Evolutionary conservation across 2,329 filamentous ascomycete species (phyloP).

Genomic region (Fusarium pseudoanthophilum): DNA sequence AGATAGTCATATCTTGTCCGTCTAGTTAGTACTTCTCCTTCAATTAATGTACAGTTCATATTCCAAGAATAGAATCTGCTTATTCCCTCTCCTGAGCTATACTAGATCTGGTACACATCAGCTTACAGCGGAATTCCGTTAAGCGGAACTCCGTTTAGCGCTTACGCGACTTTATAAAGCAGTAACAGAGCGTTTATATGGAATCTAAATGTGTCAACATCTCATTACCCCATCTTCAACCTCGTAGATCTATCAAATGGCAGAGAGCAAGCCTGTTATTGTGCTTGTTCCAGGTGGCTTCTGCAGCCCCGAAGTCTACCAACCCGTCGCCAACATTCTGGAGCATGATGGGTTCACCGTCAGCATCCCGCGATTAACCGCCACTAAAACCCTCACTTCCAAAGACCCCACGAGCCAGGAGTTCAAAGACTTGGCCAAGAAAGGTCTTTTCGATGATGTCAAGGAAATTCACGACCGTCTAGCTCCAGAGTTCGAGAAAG

Average conservation of each 20-base stretch:
- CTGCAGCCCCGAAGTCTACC: not conserved
- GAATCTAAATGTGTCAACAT: too few relatives aligned
- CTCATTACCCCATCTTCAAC: fast-evolving
- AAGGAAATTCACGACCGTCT: not conserved
- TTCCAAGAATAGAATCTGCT: not conserved
- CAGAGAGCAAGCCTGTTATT: not conserved
- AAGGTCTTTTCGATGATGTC: not conserved
- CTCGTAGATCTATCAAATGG: fast-evolving
- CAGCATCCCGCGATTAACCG: not conserved
- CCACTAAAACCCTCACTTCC: not conserved
- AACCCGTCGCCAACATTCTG: not conserved
- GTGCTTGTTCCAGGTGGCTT: not conserved
- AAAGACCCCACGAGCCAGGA: not conserved
- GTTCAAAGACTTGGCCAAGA: not conserved
- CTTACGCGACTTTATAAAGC: not conserved
- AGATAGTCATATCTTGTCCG: not conserved
- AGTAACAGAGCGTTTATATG: fast-evolving
- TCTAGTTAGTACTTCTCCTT: not conserved
- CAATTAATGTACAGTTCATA: fast-evolving
- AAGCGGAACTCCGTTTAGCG: not conserved
- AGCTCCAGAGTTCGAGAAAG: fast-evolving
- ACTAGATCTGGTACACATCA: not conserved
- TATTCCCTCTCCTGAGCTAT: not conserved
- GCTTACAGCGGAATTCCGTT: not conserved
- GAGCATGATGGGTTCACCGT: not conserved